Conservation (phyloP, 352 stramenopile species). For the Phytophthora tubulina region DNA sequence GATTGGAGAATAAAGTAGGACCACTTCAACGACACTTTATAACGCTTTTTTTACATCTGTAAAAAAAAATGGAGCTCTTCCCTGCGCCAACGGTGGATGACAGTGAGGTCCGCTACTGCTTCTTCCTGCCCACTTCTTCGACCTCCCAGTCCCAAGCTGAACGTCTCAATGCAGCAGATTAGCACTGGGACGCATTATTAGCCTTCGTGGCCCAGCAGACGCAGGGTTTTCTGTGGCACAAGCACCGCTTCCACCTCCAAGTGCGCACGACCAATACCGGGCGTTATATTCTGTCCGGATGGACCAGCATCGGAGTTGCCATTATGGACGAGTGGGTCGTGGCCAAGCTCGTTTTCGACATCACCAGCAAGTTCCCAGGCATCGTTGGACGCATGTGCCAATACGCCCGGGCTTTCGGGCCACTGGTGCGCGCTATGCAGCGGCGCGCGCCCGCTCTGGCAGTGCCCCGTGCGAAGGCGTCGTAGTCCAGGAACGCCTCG, state of each 20-base stretch:
- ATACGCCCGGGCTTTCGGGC: no score
- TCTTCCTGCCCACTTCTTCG: conserved; percentile 40
- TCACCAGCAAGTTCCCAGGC: conserved; percentile 47
- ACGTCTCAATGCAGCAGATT: conserved; percentile 14
- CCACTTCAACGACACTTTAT: no score
- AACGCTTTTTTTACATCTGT: no score
- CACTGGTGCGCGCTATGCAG: no score
- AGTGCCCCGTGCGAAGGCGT: no score
- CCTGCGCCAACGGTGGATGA: conserved; percentile 33
- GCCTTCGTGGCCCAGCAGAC: conserved; percentile 48
- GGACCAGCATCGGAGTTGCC: conserved; percentile 60
- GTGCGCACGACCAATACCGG: conserved; percentile 13
- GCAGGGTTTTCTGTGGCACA: conserved; percentile 64
- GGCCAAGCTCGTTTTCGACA: conserved; percentile 46
- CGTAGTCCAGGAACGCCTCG: no score
- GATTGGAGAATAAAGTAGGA: no score
- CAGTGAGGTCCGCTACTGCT: conserved; percentile 47
- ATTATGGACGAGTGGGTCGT: conserved; percentile 77
- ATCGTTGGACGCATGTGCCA: conserved; percentile 56
- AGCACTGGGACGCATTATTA: conserved; percentile 33
- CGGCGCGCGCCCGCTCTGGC: no score
- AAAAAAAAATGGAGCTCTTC: conserved; percentile 39
- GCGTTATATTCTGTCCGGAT: conserved; percentile 49
- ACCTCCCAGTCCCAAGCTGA: not conserved
- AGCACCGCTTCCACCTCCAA: conserved; percentile 57